Evolutionary conservation across 2,329 filamentous ascomycete genomes (phyloP), one percentile per base, ranked within the genome.

Genomic region (Plenodomus biglobosus): DNA sequence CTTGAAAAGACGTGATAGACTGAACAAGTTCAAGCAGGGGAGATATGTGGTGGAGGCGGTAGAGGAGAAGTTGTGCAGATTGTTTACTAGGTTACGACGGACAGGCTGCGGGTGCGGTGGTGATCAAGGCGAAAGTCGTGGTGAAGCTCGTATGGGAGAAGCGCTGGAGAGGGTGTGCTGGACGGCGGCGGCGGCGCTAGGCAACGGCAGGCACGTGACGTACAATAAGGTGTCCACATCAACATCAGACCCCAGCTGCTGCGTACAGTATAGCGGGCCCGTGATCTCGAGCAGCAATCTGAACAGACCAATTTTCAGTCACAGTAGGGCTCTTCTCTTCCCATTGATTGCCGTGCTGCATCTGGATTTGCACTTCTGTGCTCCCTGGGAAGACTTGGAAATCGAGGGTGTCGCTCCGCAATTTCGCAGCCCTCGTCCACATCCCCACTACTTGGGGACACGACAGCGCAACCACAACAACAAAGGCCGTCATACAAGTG

Each of bases 191-290:
- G 42, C 36, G 30, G 35, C 44, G 39, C 46, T 56, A 63, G 56
- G 54, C 52, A 55, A 44, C 44, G 39, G 37, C 42, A 19, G 24
- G 20, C 59, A 61, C 58, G 59, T 61, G 59, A 59, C 47, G 37
- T 42, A 15, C 27, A 32, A 32, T 32, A 40, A 54, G 27, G 55
- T 51, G 54, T 62, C 59, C 59, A 62, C 58, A 52, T 52, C 38
- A 58, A 62, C 58, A 52, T 52, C 38, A 58, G 56, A 58, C 56
- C 54, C 55, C 53, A 57, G 48, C 50, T 59, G 58, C 56, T 58
- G 55, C 58, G 52, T 11, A 32, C 15, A 32, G 11, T 11, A 11
- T n/a, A 15, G 8, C 27, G 13, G 27, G 27, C 8, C 8, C 11
- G 3, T 32, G 27, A 32, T 11, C 27, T n/a, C 7, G 42, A 48